Evolutionary conservation across 2,329 filamentous ascomycete genomes (phyloP).

Genomic region (Xylaria sp.): DNA sequence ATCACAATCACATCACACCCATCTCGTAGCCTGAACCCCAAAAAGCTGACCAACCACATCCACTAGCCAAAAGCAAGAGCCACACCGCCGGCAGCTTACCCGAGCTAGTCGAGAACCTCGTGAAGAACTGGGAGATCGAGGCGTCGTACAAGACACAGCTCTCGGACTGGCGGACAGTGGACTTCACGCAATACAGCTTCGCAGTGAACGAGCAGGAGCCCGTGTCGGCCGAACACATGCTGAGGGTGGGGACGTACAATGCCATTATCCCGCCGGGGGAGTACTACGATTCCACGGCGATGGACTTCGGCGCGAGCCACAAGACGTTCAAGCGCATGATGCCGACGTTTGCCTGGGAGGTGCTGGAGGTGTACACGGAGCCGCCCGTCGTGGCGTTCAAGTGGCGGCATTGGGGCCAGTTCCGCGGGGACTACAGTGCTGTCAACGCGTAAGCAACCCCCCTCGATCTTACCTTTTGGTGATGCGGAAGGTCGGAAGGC

Average conservation of each 20-base stretch:
- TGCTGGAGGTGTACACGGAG: conserved; percentile 69
- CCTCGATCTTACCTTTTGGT: neutral
- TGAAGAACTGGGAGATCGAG: conserved; percentile 77
- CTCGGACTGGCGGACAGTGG: conserved; percentile 69
- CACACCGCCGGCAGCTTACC: conserved; percentile 63
- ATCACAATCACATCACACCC: neutral
- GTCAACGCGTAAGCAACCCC: conserved; percentile 60
- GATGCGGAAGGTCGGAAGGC: neutral
- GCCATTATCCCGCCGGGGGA: conserved; percentile 63
- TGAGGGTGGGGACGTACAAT: conserved; percentile 72
- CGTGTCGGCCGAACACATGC: conserved; percentile 66
- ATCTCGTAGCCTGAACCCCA: neutral
- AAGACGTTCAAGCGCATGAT: conserved; percentile 77
- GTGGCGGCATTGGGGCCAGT: conserved; percentile 72
- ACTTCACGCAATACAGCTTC: conserved; percentile 64
- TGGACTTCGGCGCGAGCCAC: conserved; percentile 67
- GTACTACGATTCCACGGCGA: conserved; percentile 67
- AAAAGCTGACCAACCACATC: neutral
- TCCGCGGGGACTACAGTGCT: conserved; percentile 70
- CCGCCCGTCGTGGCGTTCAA: conserved; percentile 67
- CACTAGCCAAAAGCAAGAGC: conserved; percentile 59
- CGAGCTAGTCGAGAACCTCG: conserved; percentile 69
- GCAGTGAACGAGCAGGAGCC: conserved; percentile 66
- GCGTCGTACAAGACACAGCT: conserved; percentile 69
- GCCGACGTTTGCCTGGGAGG: conserved; percentile 74